Base-by-base conservation (phyloP, 768 basidiomycete species). In the Tylopilus balloui region DNA sequence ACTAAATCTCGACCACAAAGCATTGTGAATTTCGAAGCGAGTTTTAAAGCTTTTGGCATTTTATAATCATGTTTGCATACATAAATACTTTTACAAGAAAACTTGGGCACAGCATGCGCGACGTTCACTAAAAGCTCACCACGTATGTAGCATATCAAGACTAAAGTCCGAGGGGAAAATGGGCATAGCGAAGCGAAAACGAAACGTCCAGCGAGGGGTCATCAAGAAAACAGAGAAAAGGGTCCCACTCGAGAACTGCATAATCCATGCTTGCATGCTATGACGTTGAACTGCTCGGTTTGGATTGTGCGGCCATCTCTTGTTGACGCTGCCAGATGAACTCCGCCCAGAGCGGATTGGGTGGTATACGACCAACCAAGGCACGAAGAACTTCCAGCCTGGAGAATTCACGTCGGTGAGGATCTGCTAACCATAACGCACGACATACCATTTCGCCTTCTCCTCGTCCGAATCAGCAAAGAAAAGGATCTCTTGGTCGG, bases 281-380 rank as follows among this genome's bases (percentile, higher is more conserved):
- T 13, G 51, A 47, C 1, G 35, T 19, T 28, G 21, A 37, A 37
- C 42, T 20, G 21, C 28, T 47, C 4, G 17, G 39, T 17, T 47
- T 48, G 15, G 51, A 20, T 29, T 60, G 64, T 38, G 55, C 63
- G 13, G 42, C 47, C 13, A 66, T 53, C 50, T 80, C 78, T 50
- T 80, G 71, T 57, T 90, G 88, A 40, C 83, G 78, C 64, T 92
- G 86, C 88, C 89, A 91, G 34, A 92, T 67, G 32, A 95, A 72
- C 71, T 95, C 93, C 3, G 86, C 93, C 93, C 93, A 96, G 12
- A 96, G 71, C 3, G 91, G 91, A 65, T 94, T 90, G 3, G 89
- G 87, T 9, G 93, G 93, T 57, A 96, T 92, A 50, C 83, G 85
- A 8, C 92, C 92, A 51, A 95, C 82, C 31, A 95, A 74, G 0